These are phyloP conservation scores for Lagenaria siceraria DNA, from an alignment of 306 rosid genomes.

Conservation along the genomic window DNA sequence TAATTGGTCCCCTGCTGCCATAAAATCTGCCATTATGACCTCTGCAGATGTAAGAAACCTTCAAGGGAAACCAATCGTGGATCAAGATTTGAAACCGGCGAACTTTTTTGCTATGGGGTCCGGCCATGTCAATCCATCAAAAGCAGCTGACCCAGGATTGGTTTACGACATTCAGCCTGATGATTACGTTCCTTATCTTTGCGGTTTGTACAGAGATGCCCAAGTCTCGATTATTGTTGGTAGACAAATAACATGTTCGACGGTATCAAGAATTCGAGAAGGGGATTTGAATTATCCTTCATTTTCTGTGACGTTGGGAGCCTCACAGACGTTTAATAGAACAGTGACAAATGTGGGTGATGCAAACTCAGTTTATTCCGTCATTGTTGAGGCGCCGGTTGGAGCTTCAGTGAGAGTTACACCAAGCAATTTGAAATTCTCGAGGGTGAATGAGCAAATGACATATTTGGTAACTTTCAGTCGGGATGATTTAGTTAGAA, in stretches of 20 bases:
- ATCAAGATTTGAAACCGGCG: neutral
- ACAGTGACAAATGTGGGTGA: slow-evolving; percentile 72
- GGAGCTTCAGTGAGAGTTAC: slow-evolving; percentile 41
- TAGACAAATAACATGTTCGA: neutral
- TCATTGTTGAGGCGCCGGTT: slow-evolving; percentile 28
- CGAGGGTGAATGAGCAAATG: slow-evolving; percentile 37
- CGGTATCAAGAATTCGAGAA: neutral
- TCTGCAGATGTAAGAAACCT: neutral
- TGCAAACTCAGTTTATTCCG: slow-evolving; percentile 29
- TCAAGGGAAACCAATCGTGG: neutral
- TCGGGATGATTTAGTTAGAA: neutral
- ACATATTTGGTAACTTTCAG: slow-evolving; percentile 20
- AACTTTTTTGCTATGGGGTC: neutral
- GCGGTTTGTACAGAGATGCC: neutral
- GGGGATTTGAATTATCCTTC: slow-evolving; percentile 7
- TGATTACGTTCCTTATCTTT: slow-evolving; percentile 8
- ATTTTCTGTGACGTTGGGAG: neutral
- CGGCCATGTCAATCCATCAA: slow-evolving; percentile 6
- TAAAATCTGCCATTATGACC: slow-evolving; percentile 8
- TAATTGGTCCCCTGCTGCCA: slow-evolving; percentile 4
- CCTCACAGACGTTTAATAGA: slow-evolving; percentile 18
- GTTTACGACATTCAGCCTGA: neutral
- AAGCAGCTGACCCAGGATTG: slow-evolving; percentile 6
- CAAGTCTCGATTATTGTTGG: neutral
- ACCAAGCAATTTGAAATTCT: slow-evolving; percentile 35